Conservation (phyloP, 257 asterid species). For the Solanum pimpinellifolium region DNA sequence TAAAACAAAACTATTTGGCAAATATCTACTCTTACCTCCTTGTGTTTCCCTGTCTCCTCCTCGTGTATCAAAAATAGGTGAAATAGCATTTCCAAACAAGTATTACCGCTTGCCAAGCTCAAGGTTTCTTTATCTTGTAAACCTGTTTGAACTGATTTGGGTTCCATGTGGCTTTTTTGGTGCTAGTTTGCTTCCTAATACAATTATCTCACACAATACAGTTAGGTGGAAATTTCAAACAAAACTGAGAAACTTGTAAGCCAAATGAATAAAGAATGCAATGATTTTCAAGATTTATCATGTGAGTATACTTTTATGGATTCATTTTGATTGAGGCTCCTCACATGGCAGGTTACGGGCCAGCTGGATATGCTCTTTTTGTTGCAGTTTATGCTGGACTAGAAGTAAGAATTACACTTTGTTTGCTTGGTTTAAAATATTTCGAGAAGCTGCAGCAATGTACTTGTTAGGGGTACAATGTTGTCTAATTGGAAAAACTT, state of each 20-base stretch:
- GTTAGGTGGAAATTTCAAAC: background rate
- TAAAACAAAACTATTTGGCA: background rate
- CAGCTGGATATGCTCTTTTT: slow-evolving; percentile 92
- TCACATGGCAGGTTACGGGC: slow-evolving; percentile 63
- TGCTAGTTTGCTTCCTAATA: background rate
- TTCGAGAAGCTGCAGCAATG: background rate
- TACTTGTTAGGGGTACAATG: background rate
- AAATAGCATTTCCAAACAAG: background rate
- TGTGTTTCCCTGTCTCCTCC: background rate
- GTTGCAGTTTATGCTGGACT: slow-evolving; percentile 86
- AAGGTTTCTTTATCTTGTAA: background rate
- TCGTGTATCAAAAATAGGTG: too few relatives aligned
- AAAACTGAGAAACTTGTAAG: background rate
- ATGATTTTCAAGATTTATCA: background rate
- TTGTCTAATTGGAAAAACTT: background rate
- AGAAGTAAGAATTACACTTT: slow-evolving; percentile 50
- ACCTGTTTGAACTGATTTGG: background rate
- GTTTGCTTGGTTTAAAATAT: slow-evolving; percentile 1
- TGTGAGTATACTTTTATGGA: background rate
- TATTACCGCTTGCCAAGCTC: background rate
- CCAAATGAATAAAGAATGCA: background rate
- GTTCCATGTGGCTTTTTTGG: background rate
- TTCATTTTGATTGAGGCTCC: background rate
- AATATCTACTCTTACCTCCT: background rate
- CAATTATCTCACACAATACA: background rate